Base-by-base conservation (phyloP, 2,329 filamentous ascomycete genomes). In the Plenodomus biglobosus region DNA sequence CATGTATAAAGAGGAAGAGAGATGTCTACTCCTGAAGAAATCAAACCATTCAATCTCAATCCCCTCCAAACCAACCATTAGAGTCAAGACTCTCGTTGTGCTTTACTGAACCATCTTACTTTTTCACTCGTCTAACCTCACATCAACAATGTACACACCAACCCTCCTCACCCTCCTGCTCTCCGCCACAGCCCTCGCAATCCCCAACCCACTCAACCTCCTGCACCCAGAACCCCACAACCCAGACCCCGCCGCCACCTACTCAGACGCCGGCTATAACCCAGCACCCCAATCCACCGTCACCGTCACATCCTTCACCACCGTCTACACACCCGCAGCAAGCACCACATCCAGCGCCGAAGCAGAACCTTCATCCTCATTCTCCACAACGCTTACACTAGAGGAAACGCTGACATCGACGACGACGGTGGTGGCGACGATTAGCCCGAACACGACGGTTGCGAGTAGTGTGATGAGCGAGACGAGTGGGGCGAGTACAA, bases 71-170 rank as follows among this genome's bases (percentile, higher is more conserved):
- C n/a, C n/a, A n/a, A n/a, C n/a, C n/a, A n/a, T n/a, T n/a, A n/a
- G n/a, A n/a, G n/a, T n/a, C n/a, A n/a, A n/a, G n/a, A n/a, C n/a
- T n/a, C n/a, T n/a, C n/a, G n/a, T n/a, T n/a, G n/a, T n/a, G n/a
- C n/a, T n/a, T n/a, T n/a, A n/a, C n/a, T n/a, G n/a, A n/a, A n/a
- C n/a, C n/a, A n/a, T n/a, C n/a, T n/a, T 6, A 19, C 19, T 11
- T 19, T 3, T 11, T n/a, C 19, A 5, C 13, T 24, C 13, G 24
- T 27, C 11, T 42, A 11, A 35, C 35, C 30, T 15, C 15, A 37
- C 36, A 11, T 11, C 20, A 20, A 55, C 24, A 41, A 55, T 58
- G 52, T 49, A 52, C 35, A 36, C 35, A 16, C 40, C 45, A 22
- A 35, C 47, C 13, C 32, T 55, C 36, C 34, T 55, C 38, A 20